A percentile compares a stretch with the other conserved stretches of the same genome.
Conservation (phyloP, 108 stramenopile genomes). For the Schizochytrium sp. region DNA sequence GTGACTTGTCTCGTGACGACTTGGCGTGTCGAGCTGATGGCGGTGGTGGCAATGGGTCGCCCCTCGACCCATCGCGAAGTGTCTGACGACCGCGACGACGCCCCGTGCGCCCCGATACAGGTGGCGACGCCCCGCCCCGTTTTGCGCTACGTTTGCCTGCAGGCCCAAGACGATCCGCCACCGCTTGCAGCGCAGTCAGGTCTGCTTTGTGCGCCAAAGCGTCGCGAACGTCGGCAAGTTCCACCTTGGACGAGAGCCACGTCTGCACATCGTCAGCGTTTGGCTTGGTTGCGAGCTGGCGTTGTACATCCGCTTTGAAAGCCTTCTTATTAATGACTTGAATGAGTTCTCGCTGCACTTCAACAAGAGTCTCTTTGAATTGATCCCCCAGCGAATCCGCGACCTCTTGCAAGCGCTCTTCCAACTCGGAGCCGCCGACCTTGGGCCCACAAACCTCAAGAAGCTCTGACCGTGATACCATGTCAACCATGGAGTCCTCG, state of each 20-base stretch:
- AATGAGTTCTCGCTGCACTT: not conserved
- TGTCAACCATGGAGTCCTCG: slow-evolving; percentile 1
- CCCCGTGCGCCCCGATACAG: not conserved
- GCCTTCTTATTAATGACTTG: not conserved
- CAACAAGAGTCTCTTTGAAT: not conserved
- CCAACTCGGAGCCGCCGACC: not conserved
- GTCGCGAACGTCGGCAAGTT: not conserved
- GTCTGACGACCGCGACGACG: not conserved
- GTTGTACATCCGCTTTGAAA: not conserved
- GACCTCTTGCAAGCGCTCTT: not conserved
- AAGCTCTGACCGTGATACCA: not conserved
- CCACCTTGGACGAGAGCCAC: slow-evolving; percentile 4
- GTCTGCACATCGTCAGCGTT: not conserved
- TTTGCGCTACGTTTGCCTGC: not conserved
- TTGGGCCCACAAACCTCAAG: not conserved
- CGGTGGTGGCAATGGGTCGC: too few species aligned
- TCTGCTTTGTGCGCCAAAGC: not conserved
- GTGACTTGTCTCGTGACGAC: too few species aligned
- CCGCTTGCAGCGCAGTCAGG: not conserved
- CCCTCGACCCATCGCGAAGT: too few species aligned
- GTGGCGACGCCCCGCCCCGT: not conserved
- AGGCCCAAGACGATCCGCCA: not conserved
- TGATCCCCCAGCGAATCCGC: not conserved
- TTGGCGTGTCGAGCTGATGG: too few species aligned
- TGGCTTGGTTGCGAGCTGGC: not conserved